These are phyloP conservation scores for Vigna reflexopilosa DNA, from an alignment of 306 rosid species.

Conservation along the genomic window DNA sequence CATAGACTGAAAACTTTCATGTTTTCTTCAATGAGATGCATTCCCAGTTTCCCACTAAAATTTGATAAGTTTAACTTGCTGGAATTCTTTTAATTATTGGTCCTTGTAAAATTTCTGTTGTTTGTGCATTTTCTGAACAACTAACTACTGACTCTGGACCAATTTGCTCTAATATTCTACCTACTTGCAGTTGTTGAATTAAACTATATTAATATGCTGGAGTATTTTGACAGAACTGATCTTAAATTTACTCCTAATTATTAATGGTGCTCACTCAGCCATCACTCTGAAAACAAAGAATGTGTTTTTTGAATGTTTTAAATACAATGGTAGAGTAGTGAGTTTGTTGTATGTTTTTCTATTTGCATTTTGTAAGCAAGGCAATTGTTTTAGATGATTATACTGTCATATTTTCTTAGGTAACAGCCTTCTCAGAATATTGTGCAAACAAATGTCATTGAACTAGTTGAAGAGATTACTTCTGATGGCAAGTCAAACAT, in stretches of 20 bases:
- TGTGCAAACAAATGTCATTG: constrained; percentile 78
- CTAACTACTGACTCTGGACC: too few relatives aligned
- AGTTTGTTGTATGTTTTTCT: constrained; percentile 17
- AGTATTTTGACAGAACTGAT: constrained; percentile 67
- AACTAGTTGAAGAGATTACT: constrained; percentile 84
- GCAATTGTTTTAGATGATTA: constrained; percentile 36
- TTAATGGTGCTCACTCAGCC: constrained; percentile 93
- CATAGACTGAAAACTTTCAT: too few relatives aligned
- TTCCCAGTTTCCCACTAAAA: neutral
- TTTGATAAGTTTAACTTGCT: constrained; percentile 20
- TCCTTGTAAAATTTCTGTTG: constrained; percentile 13
- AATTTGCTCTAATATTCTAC: too few relatives aligned
- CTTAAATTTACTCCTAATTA: constrained; percentile 79
- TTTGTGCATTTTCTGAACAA: neutral
- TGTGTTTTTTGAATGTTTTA: constrained; percentile 88
- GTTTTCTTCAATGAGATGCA: too few relatives aligned
- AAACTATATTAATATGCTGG: too few relatives aligned
- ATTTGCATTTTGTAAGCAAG: constrained; percentile 24
- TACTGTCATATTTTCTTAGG: constrained; percentile 58
- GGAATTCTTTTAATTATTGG: constrained; percentile 1
- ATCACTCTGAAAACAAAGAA: constrained; percentile 84
- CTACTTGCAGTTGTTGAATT: too few relatives aligned
- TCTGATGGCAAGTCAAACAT: constrained; percentile 75
- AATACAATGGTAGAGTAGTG: constrained; percentile 76
- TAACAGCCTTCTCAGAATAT: constrained; percentile 72